These are phyloP conservation scores for Eremothecium cymbalariae DNA, from an alignment of 1,139 yeast species.

Conservation along the genomic window DNA sequence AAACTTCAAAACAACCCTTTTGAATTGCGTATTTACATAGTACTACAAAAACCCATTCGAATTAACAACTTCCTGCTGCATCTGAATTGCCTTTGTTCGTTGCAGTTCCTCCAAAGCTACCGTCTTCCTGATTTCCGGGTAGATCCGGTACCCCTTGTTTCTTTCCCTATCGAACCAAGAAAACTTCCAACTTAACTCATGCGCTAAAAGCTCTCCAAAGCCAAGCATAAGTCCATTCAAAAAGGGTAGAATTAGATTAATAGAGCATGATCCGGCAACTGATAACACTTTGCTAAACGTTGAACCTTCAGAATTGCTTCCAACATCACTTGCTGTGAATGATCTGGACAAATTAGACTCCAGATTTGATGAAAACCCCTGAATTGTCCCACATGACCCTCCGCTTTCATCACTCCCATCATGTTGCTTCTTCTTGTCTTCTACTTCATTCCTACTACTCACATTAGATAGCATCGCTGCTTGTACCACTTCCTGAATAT, in stretches of 20 bases:
- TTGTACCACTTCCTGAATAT: slow-evolving; percentile 14
- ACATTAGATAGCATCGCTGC: slow-evolving; percentile 6
- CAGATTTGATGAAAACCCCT: not conserved
- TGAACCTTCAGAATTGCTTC: slow-evolving; percentile 6
- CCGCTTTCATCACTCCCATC: not conserved
- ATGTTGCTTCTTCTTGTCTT: slow-evolving; percentile 5
- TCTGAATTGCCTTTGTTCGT: no score
- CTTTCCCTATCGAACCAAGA: slow-evolving; percentile 72
- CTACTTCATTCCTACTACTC: not conserved
- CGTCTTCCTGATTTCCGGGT: slow-evolving; percentile 20
- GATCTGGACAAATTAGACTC: not conserved
- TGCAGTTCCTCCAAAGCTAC: slow-evolving; percentile 1
- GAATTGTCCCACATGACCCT: not conserved
- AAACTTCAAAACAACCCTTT: no score
- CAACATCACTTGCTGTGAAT: slow-evolving; percentile 1
- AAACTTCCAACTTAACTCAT: slow-evolving; percentile 76
- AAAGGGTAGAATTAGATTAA: slow-evolving; percentile 78
- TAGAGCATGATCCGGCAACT: slow-evolving; percentile 41
- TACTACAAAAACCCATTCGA: no score
- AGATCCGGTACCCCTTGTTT: slow-evolving; percentile 29
- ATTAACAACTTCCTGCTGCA: no score
- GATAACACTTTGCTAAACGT: slow-evolving; percentile 12
- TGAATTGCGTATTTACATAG: no score
- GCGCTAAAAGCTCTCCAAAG: slow-evolving; percentile 91
- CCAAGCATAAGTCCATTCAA: slow-evolving; percentile 94